phyloP scores from a whole-genome alignment of 139 green algal species.

The Tetradesmus obliquus region DNA sequence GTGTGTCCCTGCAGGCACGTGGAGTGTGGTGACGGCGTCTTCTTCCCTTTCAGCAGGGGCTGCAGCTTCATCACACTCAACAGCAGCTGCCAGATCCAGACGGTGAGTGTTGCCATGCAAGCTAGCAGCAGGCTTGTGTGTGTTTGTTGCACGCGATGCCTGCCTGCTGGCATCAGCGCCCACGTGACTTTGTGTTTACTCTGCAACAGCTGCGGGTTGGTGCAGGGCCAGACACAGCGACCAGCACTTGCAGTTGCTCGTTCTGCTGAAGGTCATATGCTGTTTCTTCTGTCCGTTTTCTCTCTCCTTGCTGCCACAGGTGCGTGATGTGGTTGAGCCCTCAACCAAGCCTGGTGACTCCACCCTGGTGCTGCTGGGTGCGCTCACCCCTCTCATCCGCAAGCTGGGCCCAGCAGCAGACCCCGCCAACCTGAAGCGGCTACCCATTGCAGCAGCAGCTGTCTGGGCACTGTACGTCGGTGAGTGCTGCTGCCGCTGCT shows the following conservation, averaged over 20 bases:
- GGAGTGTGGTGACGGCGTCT: conserved; percentile 67
- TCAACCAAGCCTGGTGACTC: conserved; percentile 77
- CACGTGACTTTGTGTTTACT: background rate
- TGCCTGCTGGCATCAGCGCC: no score
- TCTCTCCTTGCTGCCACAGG: no score
- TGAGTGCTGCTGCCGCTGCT: conserved; percentile 39
- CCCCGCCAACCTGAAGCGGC: conserved; percentile 62
- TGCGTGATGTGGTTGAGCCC: conserved; percentile 82
- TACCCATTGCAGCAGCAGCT: conserved; percentile 60
- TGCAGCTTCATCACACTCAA: conserved; percentile 81
- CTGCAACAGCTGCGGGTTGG: background rate
- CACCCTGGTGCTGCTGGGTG: conserved; percentile 61
- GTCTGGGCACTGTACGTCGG: conserved; percentile 76
- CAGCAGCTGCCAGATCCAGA: conserved; percentile 69
- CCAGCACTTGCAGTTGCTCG: background rate
- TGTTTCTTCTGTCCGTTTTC: no score
- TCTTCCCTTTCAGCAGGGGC: conserved; percentile 87
- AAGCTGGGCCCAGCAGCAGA: conserved; percentile 67
- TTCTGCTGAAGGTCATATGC: no score
- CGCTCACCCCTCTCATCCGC: conserved; percentile 29
- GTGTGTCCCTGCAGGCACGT: conserved; percentile 76
- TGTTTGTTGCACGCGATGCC: no score
- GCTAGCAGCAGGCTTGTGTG: conserved; percentile 68
- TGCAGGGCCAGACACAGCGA: no score
- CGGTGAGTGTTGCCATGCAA: conserved; percentile 76